Base-by-base conservation (phyloP, 805 yeast genomes). In the Yarrowia deformans region DNA sequence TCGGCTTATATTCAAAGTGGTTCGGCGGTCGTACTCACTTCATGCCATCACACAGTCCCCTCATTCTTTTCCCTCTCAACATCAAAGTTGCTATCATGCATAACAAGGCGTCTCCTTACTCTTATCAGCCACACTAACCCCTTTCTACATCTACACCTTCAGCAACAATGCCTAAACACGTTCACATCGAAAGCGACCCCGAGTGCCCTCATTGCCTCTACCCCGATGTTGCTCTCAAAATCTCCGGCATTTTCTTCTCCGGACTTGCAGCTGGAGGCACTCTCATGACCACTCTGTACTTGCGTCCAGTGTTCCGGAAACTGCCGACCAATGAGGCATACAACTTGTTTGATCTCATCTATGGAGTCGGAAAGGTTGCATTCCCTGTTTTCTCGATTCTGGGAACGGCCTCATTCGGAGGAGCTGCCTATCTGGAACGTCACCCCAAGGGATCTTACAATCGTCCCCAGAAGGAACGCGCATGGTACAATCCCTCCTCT, bases 61-160 rank as follows among this genome's bases (percentile, higher is more conserved):
- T 23, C 29, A 2, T 50, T 19, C 64, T n/a, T n/a, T n/a, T n/a
- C 64, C 48, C 49, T 7, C 64, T 42, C 16, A 32, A 54, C 64
- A 49, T 32, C 54, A 56, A 14, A 34, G 64, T 56, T 56, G 58
- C 48, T 56, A 56, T 56, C 64, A 56, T 56, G 64, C 64, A 56
- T 56, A 29, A 56, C 29, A 42, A 42, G 35, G 40, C 64, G 40
- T 23, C 50, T 32, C 18, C 64, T 10, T n/a, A 16, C 29, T 37
- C 64, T 56, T 42, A 56, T 40, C 64, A 56, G 49, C 49, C 48
- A 56, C 49, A 56, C 37, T 43, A 39, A 42, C 49, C 64, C 54
- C 49, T 56, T 37, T 37, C 48, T 19, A 56, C 64, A 23, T 14
- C 63, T 3, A 8, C 64, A 19, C 55, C 29, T 32, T 39, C 39